phyloP scores from a whole-genome alignment of 306 rosid species.

The Corylus heterophylla region DNA sequence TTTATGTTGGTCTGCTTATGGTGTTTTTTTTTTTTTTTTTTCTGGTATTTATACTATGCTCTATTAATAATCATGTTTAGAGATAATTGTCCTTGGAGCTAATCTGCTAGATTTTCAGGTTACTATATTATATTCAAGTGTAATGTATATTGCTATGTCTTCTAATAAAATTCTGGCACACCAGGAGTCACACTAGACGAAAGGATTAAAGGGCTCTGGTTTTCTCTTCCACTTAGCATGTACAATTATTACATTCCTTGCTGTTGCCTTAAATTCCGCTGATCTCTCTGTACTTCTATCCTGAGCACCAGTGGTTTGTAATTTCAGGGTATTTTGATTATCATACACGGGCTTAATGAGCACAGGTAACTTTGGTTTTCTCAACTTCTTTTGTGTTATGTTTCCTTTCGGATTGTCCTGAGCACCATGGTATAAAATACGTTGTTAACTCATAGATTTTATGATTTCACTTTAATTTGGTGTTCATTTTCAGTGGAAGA shows the following conservation, averaged over 20 bases:
- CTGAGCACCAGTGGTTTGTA: constrained; percentile 24
- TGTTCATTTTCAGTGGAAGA: constrained; percentile 79
- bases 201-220: constrained; percentile 16
- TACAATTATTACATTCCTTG: constrained; percentile 7
- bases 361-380: constrained; percentile 60
- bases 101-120: not conserved
- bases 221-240: constrained; percentile 16
- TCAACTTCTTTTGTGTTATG: not conserved
- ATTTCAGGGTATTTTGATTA: constrained; percentile 74
- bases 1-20: not conserved
- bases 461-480: constrained; percentile 8
- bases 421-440: not conserved
- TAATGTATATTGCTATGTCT: not conserved
- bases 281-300: constrained; percentile 23
- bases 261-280: not conserved
- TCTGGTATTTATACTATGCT: too few species aligned
- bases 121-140: not conserved
- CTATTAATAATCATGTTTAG: not conserved
- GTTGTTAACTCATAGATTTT: not conserved
- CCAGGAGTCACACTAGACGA: constrained; percentile 2
- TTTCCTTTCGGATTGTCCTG: not conserved
- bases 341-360: constrained; percentile 97
- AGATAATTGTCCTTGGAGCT: not conserved
- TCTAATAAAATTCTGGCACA: not conserved
- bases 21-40: not conserved